Conservation (phyloP, 148 eudicot species). For the Rhododendron mucronatum region DNA sequence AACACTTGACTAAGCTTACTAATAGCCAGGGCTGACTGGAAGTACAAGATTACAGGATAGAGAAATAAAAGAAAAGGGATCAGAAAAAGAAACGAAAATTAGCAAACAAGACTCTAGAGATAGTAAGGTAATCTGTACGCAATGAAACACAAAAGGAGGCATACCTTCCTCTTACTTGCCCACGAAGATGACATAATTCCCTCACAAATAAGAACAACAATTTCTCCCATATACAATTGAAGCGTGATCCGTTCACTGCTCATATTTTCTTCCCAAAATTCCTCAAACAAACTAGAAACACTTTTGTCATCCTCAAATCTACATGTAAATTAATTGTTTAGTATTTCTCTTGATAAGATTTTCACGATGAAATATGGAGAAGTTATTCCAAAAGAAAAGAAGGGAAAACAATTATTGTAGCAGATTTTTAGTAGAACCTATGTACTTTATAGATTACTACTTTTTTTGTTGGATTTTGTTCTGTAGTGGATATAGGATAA, state of each 20-base stretch:
- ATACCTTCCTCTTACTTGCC: slow-evolving; percentile 77
- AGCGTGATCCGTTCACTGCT: slow-evolving; percentile 83
- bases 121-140: background rate
- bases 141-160: background rate
- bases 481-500: background rate
- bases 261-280: slow-evolving; percentile 93
- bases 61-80: background rate
- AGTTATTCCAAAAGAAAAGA: background rate
- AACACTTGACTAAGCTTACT: slow-evolving; percentile 75
- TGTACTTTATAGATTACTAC: background rate
- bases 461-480: background rate
- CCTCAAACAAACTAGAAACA: slow-evolving; percentile 73
- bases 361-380: background rate
- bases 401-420: background rate
- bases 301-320: slow-evolving; percentile 96
- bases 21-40: slow-evolving; percentile 81
- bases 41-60: slow-evolving; percentile 5
- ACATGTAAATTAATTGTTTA: slow-evolving; percentile 16
- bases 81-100: slow-evolving; percentile 5
- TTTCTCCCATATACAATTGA: slow-evolving; percentile 82
- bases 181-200: slow-evolving; percentile 79
- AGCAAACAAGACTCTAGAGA: background rate
- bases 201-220: slow-evolving; percentile 64
- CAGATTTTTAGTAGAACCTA: background rate
- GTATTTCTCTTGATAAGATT: background rate